Evolutionary conservation across 805 yeast genomes (phyloP), one percentile per base, ranked within the genome.

Genomic region (Saitoella complicata): DNA sequence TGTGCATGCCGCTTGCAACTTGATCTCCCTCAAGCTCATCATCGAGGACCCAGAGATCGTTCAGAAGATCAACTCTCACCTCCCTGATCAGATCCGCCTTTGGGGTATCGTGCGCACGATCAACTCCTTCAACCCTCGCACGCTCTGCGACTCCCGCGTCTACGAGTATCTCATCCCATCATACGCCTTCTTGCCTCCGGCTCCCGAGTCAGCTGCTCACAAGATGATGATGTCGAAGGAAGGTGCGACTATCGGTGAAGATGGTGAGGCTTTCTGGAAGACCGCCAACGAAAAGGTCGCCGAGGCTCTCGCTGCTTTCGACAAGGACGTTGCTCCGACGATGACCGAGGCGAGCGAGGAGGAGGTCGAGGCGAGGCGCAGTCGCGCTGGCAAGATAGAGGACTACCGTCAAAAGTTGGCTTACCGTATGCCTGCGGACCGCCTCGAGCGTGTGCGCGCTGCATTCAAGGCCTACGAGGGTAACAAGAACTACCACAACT

Each of bases 1-100:
- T 49, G 97, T 87, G 29, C 97, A 87, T 63, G 96, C 97, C 8
- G 95, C 95, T 1, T 96, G 96, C 31, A 87, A 87, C 59, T 85
- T 86, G 21, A 73, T 88, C 39, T 80, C 93, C 10, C 67, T 81
- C 53, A 87, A 87, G 59, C 64, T 87, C 69, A 83, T 84, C 54
- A 70, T 84, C 44, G 94, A 85, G 58, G 94, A 87, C 55, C 75
- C 70, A 9, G 79, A 84, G 45, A 71, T 85, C 43, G 70, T 80
- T 38, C 68, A 70, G 40, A 82, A 78, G 59, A 79, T 91, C 62
- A 91, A 91, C 61, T 62, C 68, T 1, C 59, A 67, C 32, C 67
- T 91, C 45, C 98, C 98, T 1, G 86, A 73, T 6, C 87, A 83
- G 49, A 84, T 91, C 51, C 71, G 95, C 51, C 71, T 91, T 8